Percentiles rank a stretch among this genome's conserved stretches.
Evolutionary conservation across 2,329 filamentous ascomycete species (phyloP).

Genomic region (Penicillium sp.): DNA sequence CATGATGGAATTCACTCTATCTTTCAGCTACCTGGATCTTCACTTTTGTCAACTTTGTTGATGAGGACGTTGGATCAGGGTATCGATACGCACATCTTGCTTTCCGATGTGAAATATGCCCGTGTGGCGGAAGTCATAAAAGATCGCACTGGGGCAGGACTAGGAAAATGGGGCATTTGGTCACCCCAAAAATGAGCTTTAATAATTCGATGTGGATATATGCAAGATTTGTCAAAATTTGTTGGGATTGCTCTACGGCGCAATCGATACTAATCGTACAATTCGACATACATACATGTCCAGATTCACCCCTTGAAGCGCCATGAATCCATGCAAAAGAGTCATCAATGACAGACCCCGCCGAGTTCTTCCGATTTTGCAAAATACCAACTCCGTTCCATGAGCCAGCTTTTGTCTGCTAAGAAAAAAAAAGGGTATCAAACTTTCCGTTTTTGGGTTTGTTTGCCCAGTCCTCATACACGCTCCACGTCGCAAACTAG

Average conservation of each 20-base stretch:
- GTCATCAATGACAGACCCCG: background rate
- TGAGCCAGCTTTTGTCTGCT: slow-evolving; percentile 14
- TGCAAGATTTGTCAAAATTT: background rate
- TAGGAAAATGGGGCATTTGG: slow-evolving; percentile 41
- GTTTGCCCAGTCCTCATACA: background rate
- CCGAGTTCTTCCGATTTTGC: background rate
- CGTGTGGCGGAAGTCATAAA: slow-evolving; percentile 41
- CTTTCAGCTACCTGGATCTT: slow-evolving; percentile 20
- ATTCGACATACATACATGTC: slow-evolving; percentile 5
- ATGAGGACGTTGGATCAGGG: slow-evolving; percentile 40
- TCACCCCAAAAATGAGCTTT: slow-evolving; percentile 2
- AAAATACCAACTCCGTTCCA: slow-evolving; percentile 28
- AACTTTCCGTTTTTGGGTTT: slow-evolving; percentile 11
- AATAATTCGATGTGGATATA: background rate
- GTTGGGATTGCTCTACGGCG: slow-evolving; percentile 5
- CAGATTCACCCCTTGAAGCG: slow-evolving; percentile 16
- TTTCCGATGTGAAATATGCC: slow-evolving; percentile 28
- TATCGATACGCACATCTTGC: slow-evolving; percentile 40
- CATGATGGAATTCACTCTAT: slow-evolving; percentile 29
- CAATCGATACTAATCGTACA: slow-evolving; percentile 18
- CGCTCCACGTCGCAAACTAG: background rate
- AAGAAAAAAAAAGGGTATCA: slow-evolving; percentile 29
- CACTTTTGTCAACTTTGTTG: slow-evolving; percentile 31
- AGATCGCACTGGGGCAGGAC: slow-evolving; percentile 34
- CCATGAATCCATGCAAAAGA: slow-evolving; percentile 21